Evolutionary conservation across 1,284 basidiomycete species (phyloP), one percentile per base, ranked within the genome.

Genomic region (Chalciporus sp.): DNA sequence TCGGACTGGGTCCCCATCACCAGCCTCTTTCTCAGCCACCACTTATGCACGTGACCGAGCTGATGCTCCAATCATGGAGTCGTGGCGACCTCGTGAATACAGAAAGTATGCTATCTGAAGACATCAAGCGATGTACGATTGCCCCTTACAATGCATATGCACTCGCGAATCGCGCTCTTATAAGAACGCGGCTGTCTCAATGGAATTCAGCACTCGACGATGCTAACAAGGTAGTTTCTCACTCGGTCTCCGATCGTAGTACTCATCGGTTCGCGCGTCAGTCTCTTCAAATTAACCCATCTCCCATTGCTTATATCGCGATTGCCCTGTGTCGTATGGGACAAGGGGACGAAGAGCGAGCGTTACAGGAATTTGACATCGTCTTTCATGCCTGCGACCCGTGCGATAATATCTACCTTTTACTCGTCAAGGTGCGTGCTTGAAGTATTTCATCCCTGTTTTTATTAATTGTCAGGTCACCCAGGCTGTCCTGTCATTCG

Each of bases 401-500:
- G 35, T 7, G 17, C 17, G 35, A 37, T 37, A 37, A 11, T 16
- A 7, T 17, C 7, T 17, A 37, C 17, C 35, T 37, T 7, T 37
- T 37, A 11, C 35, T 37, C 9, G 35, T 37, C n/a, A 37, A 37
- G 31, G 31, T 33, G 12, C 11, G 31, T 14, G 12, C 2, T 33
- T 33, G 31, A 33, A 33, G 1, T 33, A 6, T 2, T 33, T 33
- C 31, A 14, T 33, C 31, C 31, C 14, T 14, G 4, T 16, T 14
- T 33, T 31, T 16, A 2, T 33, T 33, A 14, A 14, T 6, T 3
- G 6, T 41, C 2, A 0, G 9, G 37, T 42, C 10, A 17, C 28
- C 31, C 12, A 58, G 57, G 53, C 58, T 2, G 27, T 47, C 10
- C 14, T 58, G 9, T 19, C 44, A 17, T 57, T 57, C 14, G 37